Conservation (phyloP, 129 eudicot species). For the Calendula officinalis region DNA sequence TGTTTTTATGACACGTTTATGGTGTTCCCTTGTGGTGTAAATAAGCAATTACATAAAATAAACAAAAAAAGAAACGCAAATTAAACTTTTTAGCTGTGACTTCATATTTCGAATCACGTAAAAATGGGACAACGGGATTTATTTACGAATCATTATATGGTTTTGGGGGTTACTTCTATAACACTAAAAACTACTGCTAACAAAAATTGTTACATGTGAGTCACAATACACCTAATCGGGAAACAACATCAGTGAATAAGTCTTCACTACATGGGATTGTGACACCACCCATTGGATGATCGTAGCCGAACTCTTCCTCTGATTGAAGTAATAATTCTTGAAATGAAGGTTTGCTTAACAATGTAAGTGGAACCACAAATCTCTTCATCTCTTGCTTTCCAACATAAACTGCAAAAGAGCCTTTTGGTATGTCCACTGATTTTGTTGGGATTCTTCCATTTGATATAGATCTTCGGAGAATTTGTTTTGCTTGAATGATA, state of each 20-base stretch:
- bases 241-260: background rate
- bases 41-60: no score
- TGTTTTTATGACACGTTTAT: no score
- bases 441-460: slow-evolving; percentile 1
- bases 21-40: no score
- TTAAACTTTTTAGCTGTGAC: no score
- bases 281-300: background rate
- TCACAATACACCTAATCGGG: background rate
- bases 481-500: slow-evolving; percentile 1
- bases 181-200: background rate
- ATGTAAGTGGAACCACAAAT: no score
- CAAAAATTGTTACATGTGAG: background rate
- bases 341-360: background rate
- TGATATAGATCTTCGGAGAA: background rate
- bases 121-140: background rate
- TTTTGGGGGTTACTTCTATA: background rate
- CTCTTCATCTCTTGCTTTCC: background rate
- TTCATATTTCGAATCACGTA: no score
- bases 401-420: slow-evolving; percentile 1
- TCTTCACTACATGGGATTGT: slow-evolving; percentile 8
- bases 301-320: background rate
- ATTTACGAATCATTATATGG: background rate
- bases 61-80: no score
- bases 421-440: background rate
- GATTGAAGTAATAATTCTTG: background rate